Evolutionary conservation across 257 asterid species (phyloP), one percentile per base, ranked within the genome.

Genomic region (Petrea volubilis): DNA sequence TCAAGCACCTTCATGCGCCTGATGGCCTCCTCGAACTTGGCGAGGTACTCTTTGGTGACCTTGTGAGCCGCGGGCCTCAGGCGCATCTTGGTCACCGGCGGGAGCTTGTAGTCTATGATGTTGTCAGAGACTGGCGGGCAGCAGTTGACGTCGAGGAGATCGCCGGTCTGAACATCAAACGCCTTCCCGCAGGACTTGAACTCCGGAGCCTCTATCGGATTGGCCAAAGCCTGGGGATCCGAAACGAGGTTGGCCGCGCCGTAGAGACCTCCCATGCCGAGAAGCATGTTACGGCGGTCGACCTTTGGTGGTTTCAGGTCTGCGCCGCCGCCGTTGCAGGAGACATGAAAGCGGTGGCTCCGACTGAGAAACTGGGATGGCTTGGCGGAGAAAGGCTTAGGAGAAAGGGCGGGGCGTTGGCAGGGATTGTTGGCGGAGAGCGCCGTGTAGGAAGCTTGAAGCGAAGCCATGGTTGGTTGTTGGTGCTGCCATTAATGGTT

Each of bases 271-370:
- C 82, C 82, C 11, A 82, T 14, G 3, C 84, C 80, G 4, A 76
- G 72, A 15, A 82, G 78, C 79, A 82, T 79, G 82, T 82, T 78
- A 14, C 86, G 44, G 18, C 86, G 71, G 71, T 81, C 80, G 1
- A 77, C 60, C 17, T 15, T 57, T 1, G 76, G 10, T 50, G 70
- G 61, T 5, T 67, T 72, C 3, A 8, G 50, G 36, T 64, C 62
- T 6, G 21, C 43, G 43, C 55, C 70, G 43, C 55, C 70, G 21
- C 29, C 61, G 60, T 66, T 78, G 78, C 84, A 82, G 12, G 84
- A 76, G 44, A 82, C 55, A 0, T 46, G 68, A 12, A 70, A 47
- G 81, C 59, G 73, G 79, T n/a, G 67, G 75, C 70, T 60, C 49
- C 57, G 75, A 20, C 64, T 25, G 66, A 43, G 55, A 58, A 71